Evolutionary conservation across 257 asterid species (phyloP).

Genomic region (Ballota nigra): DNA sequence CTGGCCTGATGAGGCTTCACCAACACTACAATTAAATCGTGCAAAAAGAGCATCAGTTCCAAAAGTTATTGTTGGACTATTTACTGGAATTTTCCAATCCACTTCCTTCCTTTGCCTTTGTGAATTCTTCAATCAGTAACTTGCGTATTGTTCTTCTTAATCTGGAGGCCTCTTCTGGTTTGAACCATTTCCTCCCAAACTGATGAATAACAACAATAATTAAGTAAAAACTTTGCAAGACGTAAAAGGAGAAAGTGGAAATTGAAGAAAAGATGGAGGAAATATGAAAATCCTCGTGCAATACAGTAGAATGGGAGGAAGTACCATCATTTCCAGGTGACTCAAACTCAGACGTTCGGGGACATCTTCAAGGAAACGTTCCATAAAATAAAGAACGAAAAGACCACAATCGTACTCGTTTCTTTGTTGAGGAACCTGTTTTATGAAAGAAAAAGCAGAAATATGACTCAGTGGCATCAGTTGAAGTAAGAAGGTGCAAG

Average conservation of each 20-base stretch:
- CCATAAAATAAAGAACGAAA: slow-evolving; percentile 84
- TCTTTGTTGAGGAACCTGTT: slow-evolving; percentile 88
- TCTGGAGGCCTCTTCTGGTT: slow-evolving; percentile 70
- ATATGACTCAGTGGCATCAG: slow-evolving; percentile 15
- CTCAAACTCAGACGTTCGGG: slow-evolving; percentile 60
- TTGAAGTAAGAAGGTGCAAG: slow-evolving; percentile 3
- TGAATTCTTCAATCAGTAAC: slow-evolving; percentile 52
- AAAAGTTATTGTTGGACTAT: slow-evolving; percentile 2
- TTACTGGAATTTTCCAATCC: slow-evolving; percentile 19
- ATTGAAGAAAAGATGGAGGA: not conserved
- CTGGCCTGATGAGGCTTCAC: not conserved
- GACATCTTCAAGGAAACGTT: slow-evolving; percentile 70
- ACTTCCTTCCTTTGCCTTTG: slow-evolving; percentile 30
- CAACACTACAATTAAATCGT: slow-evolving; percentile 1
- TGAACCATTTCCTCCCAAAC: slow-evolving; percentile 88
- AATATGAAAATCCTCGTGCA: not conserved
- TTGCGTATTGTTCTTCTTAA: slow-evolving; percentile 51
- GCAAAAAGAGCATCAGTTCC: slow-evolving; percentile 3
- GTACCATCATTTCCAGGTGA: slow-evolving; percentile 63
- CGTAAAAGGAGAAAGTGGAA: slow-evolving; percentile 2
- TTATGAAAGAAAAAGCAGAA: slow-evolving; percentile 10
- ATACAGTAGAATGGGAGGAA: slow-evolving; percentile 13
- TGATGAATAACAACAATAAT: slow-evolving; percentile 31
- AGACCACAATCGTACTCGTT: slow-evolving; percentile 90
- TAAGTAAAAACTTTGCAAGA: not conserved